These are phyloP conservation scores for Annulohypoxylon nitens DNA, from an alignment of 495 filamentous ascomycete species.

Conservation along the genomic window DNA sequence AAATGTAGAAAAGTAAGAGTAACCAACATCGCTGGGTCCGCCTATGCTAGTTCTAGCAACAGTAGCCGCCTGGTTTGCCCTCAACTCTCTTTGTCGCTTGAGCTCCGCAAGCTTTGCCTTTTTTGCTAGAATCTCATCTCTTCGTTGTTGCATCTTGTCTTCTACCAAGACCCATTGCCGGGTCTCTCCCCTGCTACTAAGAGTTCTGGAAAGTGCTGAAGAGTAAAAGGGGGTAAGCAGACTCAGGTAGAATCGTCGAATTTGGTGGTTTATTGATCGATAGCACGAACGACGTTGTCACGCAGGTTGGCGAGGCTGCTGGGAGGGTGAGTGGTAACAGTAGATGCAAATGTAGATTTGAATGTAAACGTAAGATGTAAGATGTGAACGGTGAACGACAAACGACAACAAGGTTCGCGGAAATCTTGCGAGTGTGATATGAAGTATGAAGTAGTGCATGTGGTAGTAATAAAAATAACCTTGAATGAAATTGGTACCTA, in stretches of 20 bases:
- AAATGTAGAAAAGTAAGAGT: background rate
- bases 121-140: slow-evolving; percentile 94
- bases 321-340: background rate
- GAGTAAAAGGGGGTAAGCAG: background rate
- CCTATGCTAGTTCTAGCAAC: slow-evolving; percentile 71
- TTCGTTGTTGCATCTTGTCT: slow-evolving; percentile 79
- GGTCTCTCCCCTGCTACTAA: slow-evolving; percentile 8
- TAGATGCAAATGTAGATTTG: background rate
- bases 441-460: background rate
- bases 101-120: slow-evolving; percentile 95
- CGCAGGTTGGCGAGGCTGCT: background rate
- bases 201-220: background rate
- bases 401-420: background rate
- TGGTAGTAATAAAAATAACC: too few species aligned
- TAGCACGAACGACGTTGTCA: background rate
- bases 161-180: slow-evolving; percentile 58
- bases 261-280: background rate
- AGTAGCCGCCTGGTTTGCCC: slow-evolving; percentile 75
- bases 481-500: background rate
- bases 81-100: slow-evolving; percentile 87
- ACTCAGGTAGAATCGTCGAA: background rate
- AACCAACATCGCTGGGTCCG: slow-evolving; percentile 63
- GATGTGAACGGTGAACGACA: background rate
- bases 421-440: background rate
- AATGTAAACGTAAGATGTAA: too few species aligned